phyloP scores from a whole-genome alignment of 805 yeast genomes.

The Zygotorulaspora florentina region DNA sequence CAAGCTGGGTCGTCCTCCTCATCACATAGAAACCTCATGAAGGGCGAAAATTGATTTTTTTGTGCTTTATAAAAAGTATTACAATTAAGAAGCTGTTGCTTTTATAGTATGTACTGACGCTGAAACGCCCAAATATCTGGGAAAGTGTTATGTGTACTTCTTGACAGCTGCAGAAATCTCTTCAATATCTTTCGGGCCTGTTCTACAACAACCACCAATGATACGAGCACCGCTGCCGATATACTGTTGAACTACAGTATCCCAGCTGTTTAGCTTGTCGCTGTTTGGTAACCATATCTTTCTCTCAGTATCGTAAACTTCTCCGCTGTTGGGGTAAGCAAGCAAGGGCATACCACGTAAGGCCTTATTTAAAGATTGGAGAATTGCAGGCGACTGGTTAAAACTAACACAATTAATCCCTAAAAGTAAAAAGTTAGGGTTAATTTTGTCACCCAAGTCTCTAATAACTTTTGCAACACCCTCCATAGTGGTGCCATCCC shows the following conservation, averaged over 20 bases:
- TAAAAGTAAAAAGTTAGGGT: conserved; percentile 41
- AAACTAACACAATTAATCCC: conserved; percentile 70
- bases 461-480: conserved; percentile 29
- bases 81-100: too few species aligned
- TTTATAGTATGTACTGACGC: too few species aligned
- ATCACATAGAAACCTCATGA: too few species aligned
- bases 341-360: conserved; percentile 40
- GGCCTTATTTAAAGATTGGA: conserved; percentile 26
- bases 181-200: conserved; percentile 47
- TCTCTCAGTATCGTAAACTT: conserved; percentile 49
- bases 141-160: conserved; percentile 1
- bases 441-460: conserved; percentile 18
- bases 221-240: conserved; percentile 41
- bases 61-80: too few species aligned
- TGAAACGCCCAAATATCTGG: not conserved
- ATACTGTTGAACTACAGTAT: conserved; percentile 40
- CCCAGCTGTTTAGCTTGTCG: conserved; percentile 34
- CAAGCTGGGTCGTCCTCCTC: too few species aligned
- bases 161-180: conserved; percentile 18
- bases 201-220: conserved; percentile 77
- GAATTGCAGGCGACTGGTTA: conserved; percentile 39
- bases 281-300: conserved; percentile 40
- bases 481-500: conserved; percentile 48
- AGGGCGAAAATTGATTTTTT: too few species aligned
- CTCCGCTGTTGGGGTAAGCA: conserved; percentile 78